Evolutionary conservation across 805 yeast genomes (phyloP).

Genomic region (Metschnikowia corniflorae): DNA sequence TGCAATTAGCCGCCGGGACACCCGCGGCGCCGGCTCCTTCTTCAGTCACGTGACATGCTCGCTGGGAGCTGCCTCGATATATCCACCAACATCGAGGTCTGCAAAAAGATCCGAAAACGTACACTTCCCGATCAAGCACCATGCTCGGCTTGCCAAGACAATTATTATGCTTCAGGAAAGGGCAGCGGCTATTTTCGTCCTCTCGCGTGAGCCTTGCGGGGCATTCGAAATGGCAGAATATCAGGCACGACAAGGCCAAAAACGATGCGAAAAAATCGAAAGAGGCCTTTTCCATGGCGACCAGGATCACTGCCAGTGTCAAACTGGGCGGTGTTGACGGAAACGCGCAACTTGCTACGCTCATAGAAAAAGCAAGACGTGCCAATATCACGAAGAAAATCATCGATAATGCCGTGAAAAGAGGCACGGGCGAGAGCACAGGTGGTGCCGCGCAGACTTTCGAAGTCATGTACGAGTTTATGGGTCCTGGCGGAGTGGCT

Average conservation of each 20-base stretch:
- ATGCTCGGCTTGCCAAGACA: background rate
- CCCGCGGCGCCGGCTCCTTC: too few relatives aligned
- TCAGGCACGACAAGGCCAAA: constrained; percentile 90
- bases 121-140: background rate
- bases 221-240: constrained; percentile 94
- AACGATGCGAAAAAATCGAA: constrained; percentile 79
- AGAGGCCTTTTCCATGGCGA: constrained; percentile 66
- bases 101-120: too few relatives aligned
- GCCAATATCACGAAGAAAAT: constrained; percentile 78
- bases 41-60: too few relatives aligned
- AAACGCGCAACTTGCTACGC: constrained; percentile 59
- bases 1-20: too few relatives aligned
- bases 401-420: constrained; percentile 80
- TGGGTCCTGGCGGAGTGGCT: constrained; percentile 91
- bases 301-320: constrained; percentile 71
- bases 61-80: too few relatives aligned
- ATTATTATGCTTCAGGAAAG: background rate
- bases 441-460: constrained; percentile 41
- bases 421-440: constrained; percentile 70
- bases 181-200: constrained; percentile 17
- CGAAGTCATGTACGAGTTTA: constrained; percentile 71
- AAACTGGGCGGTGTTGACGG: constrained; percentile 68
- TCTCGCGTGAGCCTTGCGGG: constrained; percentile 49
- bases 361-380: constrained; percentile 74
- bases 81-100: too few relatives aligned